Evolutionary conservation across 805 yeast genomes (phyloP).

Genomic region (Kazachstania psychrophila): DNA sequence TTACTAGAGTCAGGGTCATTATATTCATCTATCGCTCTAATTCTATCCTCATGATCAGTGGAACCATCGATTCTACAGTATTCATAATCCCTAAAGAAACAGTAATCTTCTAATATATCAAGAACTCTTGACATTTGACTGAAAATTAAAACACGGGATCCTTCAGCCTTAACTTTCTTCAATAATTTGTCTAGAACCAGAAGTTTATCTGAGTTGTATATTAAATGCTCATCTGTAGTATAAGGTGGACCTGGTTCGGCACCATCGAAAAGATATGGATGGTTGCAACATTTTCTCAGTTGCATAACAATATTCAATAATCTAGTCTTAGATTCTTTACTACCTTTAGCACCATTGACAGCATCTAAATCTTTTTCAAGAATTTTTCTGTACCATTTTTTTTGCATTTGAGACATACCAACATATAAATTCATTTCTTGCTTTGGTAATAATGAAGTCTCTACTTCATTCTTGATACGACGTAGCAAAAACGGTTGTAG

Average conservation of each 20-base stretch:
- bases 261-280: slow-evolving; percentile 77
- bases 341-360: slow-evolving; percentile 72
- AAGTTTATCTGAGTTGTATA: slow-evolving; percentile 63
- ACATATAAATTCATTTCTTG: slow-evolving; percentile 65
- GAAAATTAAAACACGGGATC: slow-evolving; percentile 69
- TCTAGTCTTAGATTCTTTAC: slow-evolving; percentile 66
- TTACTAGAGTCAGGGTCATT: slow-evolving; percentile 66
- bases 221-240: slow-evolving; percentile 76
- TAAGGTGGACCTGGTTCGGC: slow-evolving; percentile 88
- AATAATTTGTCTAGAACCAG: slow-evolving; percentile 60
- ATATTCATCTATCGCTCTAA: slow-evolving; percentile 67
- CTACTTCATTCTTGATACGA: slow-evolving; percentile 75
- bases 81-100: slow-evolving; percentile 55
- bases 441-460: slow-evolving; percentile 65
- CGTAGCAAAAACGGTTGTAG: slow-evolving; percentile 66
- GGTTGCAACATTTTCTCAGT: slow-evolving; percentile 75
- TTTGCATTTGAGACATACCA: slow-evolving; percentile 72
- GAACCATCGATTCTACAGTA: slow-evolving; percentile 80
- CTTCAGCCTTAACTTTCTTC: slow-evolving; percentile 53
- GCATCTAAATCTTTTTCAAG: slow-evolving; percentile 77
- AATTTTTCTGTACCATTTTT: slow-evolving; percentile 65
- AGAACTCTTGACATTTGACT: slow-evolving; percentile 79
- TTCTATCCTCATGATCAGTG: slow-evolving; percentile 70
- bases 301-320: slow-evolving; percentile 77
- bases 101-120: slow-evolving; percentile 74